phyloP scores from a whole-genome alignment of 495 filamentous ascomycete species.

The Tuber indicum region DNA sequence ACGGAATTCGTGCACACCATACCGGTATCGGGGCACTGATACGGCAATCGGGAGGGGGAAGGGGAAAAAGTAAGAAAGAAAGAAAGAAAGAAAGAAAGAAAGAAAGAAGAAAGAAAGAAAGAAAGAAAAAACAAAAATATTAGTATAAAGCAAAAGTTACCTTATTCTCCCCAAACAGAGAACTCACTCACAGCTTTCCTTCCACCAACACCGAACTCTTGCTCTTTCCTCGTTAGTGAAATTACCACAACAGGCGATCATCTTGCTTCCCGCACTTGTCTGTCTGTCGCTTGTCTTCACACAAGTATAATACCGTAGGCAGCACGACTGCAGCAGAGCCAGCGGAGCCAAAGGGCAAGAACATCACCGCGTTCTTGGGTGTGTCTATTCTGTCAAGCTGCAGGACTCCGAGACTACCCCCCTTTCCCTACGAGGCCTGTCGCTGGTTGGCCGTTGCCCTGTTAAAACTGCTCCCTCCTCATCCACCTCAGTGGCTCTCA shows the following conservation, averaged over 20 bases:
- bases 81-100: background rate
- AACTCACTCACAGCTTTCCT: background rate
- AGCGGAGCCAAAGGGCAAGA: slow-evolving; percentile 4
- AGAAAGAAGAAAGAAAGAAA: background rate
- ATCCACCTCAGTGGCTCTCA: slow-evolving; percentile 25
- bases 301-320: background rate
- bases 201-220: background rate
- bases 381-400: background rate
- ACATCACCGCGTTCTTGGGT: background rate
- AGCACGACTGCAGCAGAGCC: background rate
- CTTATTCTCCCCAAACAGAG: background rate
- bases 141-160: background rate
- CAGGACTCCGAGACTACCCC: background rate
- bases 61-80: background rate
- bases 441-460: slow-evolving; percentile 12
- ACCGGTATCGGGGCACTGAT: background rate
- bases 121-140: background rate
- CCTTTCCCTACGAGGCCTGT: background rate
- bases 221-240: background rate
- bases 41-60: background rate
- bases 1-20: background rate
- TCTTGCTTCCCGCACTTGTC: background rate
- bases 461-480: slow-evolving; percentile 29
- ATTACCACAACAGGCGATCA: background rate
- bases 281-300: background rate